Conservation (phyloP, 441 rosid species). For the Populus hybrid region DNA sequence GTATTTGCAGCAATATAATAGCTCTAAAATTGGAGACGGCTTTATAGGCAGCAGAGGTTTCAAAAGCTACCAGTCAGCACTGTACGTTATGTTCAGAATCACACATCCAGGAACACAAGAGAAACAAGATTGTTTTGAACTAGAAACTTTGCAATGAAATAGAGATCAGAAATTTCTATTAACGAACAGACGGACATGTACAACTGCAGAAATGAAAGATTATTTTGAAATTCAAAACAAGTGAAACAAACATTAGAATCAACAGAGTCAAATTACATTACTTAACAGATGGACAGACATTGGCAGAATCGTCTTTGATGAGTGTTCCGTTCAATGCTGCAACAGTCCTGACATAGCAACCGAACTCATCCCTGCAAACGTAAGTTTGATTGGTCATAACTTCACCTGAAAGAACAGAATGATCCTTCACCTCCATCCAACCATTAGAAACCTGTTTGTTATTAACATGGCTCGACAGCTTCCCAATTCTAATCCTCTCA, state of each 20-base stretch:
- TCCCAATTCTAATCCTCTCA: slow-evolving; percentile 36
- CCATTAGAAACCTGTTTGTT: slow-evolving; percentile 57
- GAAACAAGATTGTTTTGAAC: not conserved
- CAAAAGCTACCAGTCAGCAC: not conserved
- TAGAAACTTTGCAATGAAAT: not conserved
- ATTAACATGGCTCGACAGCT: slow-evolving; percentile 16
- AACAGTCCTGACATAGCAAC: slow-evolving; percentile 51
- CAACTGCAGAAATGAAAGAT: not conserved
- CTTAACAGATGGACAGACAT: slow-evolving; percentile 35
- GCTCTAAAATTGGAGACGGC: not conserved
- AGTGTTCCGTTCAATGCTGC: slow-evolving; percentile 44
- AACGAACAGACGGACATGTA: not conserved
- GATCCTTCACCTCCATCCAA: slow-evolving; percentile 78
- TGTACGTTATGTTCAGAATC: not conserved
- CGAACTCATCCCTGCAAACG: slow-evolving; percentile 32
- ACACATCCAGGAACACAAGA: not conserved
- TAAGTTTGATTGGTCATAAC: slow-evolving; percentile 51
- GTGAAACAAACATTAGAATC: not conserved
- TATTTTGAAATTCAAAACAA: slow-evolving; percentile 9
- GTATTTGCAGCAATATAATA: not conserved
- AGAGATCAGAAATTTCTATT: not conserved
- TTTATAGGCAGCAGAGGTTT: not conserved
- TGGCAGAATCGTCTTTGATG: slow-evolving; percentile 38
- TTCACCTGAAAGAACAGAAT: slow-evolving; percentile 52
- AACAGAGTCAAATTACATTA: slow-evolving; percentile 9